These are phyloP conservation scores for Butyriboletus loyo DNA, from an alignment of 768 basidiomycete species.

Conservation along the genomic window DNA sequence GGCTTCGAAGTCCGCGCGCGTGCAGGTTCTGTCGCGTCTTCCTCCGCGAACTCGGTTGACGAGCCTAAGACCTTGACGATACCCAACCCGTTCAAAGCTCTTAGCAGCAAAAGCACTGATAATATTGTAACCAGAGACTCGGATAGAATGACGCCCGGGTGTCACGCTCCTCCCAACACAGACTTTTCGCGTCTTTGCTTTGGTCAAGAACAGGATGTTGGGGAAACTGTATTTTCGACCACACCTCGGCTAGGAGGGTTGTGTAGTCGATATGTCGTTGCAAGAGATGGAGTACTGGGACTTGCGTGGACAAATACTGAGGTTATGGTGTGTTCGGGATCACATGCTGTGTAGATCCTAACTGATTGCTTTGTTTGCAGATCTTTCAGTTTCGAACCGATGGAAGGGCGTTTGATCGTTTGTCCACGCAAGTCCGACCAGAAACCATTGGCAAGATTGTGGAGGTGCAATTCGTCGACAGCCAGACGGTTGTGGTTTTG, in stretches of 20 bases:
- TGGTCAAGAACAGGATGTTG: conserved; percentile 22
- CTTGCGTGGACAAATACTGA: conserved; percentile 48
- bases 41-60: conserved; percentile 19
- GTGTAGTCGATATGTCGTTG: conserved; percentile 18
- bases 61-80: conserved; percentile 39
- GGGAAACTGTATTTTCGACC: conserved; percentile 16
- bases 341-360: background rate
- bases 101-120: conserved; percentile 50
- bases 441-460: conserved; percentile 20
- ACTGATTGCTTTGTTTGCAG: conserved; percentile 6
- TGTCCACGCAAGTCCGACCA: conserved; percentile 16
- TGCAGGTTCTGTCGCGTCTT: conserved; percentile 17
- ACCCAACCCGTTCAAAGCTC: conserved; percentile 64
- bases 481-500: conserved; percentile 21
- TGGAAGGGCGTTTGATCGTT: background rate
- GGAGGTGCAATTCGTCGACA: conserved; percentile 22
- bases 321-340: conserved; percentile 18
- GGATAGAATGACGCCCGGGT: conserved; percentile 22
- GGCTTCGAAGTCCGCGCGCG: conserved; percentile 12
- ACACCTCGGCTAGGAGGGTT: conserved; percentile 13
- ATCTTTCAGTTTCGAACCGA: conserved; percentile 20
- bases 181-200: conserved; percentile 23
- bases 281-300: conserved; percentile 34
- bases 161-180: conserved; percentile 27
- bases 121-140: conserved; percentile 29